phyloP scores from a whole-genome alignment of 768 basidiomycete species.

The Lepiota venenata region DNA sequence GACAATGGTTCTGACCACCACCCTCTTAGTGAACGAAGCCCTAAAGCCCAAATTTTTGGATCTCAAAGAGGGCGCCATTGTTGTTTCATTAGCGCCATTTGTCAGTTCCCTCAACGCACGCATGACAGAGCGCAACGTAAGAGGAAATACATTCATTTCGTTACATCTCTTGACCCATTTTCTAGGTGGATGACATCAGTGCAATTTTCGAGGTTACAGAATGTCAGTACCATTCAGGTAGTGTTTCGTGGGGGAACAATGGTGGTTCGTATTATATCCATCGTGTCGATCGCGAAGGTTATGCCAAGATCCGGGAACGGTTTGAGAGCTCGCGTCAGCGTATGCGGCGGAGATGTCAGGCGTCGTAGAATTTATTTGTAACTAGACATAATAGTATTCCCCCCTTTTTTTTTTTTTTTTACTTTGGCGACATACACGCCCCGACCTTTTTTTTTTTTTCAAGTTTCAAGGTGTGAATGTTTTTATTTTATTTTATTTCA shows the following conservation, averaged over 20 bases:
- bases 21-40: conserved; percentile 72
- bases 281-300: conserved; percentile 70
- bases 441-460: no score
- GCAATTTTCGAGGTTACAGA: conserved; percentile 80
- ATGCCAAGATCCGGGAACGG: conserved; percentile 52
- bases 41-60: conserved; percentile 90
- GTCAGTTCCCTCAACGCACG: conserved; percentile 69
- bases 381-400: no score
- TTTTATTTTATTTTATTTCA: no score
- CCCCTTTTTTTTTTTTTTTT: no score
- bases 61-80: conserved; percentile 87
- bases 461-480: no score
- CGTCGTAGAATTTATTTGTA: no score
- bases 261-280: conserved; percentile 75
- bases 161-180: no score
- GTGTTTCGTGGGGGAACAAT: conserved; percentile 78
- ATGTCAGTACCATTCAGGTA: conserved; percentile 62
- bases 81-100: conserved; percentile 87
- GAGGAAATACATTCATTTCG: no score
- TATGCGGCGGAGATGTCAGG: conserved; percentile 2
- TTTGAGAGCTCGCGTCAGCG: conserved; percentile 48
- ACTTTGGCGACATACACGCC: no score
- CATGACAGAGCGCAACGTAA: conserved; percentile 80
- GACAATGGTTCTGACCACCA: conserved; percentile 6
- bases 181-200: conserved; percentile 74